phyloP scores from a whole-genome alignment of 169 alveolate genomes.

The Cryptosporidium ubiquitum region DNA sequence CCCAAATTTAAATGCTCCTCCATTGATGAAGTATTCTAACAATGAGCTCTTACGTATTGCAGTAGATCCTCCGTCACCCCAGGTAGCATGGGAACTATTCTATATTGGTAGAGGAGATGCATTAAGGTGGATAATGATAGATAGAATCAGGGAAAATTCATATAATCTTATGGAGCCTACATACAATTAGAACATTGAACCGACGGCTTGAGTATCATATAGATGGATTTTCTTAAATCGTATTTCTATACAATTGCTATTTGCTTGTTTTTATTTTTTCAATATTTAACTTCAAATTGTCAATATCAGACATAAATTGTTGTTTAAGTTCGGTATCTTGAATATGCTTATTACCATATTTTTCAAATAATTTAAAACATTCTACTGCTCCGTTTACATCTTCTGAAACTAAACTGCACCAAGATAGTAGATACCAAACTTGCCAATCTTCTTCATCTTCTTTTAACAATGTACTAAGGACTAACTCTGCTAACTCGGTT shows the following conservation, averaged over 20 bases:
- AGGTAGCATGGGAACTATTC: slow-evolving; percentile 71
- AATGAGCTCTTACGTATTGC: slow-evolving; percentile 57
- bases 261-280: not conserved
- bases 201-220: not conserved
- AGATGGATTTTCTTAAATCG: not conserved
- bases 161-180: slow-evolving; percentile 53
- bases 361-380: slow-evolving; percentile 20
- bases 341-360: slow-evolving; percentile 47
- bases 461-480: slow-evolving; percentile 11
- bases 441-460: slow-evolving; percentile 75
- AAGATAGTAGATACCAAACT: slow-evolving; percentile 62
- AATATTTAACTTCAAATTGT: slow-evolving; percentile 37
- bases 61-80: slow-evolving; percentile 59
- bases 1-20: slow-evolving; percentile 66
- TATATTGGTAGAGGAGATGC: slow-evolving; percentile 71
- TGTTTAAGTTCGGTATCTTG: slow-evolving; percentile 27
- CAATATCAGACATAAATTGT: slow-evolving; percentile 32
- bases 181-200: not conserved
- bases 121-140: slow-evolving; percentile 71
- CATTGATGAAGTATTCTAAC: slow-evolving; percentile 56
- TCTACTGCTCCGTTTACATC: slow-evolving; percentile 17
- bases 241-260: not conserved
- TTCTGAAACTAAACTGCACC: slow-evolving; percentile 52
- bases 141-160: slow-evolving; percentile 25
- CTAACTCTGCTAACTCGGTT: slow-evolving; percentile 48